Evolutionary conservation across 2,329 filamentous ascomycete species (phyloP), one percentile per base, ranked within the genome.

Genomic region (Drechmeria coniospora): DNA sequence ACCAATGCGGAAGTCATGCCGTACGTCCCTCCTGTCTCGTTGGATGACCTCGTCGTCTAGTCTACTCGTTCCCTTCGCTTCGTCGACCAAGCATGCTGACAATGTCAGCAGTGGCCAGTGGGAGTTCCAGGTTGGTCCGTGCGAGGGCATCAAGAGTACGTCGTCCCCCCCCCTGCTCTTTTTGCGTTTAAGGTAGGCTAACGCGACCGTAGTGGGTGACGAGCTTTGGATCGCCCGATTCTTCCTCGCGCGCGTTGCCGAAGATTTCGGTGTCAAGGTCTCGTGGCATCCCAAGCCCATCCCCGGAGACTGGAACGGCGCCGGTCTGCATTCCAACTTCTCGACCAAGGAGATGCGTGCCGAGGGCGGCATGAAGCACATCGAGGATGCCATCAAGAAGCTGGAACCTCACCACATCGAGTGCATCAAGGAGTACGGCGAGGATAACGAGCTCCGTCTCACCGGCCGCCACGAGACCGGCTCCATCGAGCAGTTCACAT

Each of bases 41-140:
- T n/a, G n/a, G n/a, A n/a, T n/a, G n/a, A n/a, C n/a, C n/a, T n/a
- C n/a, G n/a, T n/a, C n/a, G n/a, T n/a, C n/a, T n/a, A n/a, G n/a
- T n/a, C n/a, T n/a, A n/a, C n/a, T n/a, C n/a, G n/a, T n/a, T n/a
- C n/a, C n/a, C n/a, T n/a, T n/a, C n/a, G n/a, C n/a, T n/a, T n/a
- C n/a, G n/a, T n/a, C n/a, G n/a, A n/a, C n/a, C n/a, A n/a, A n/a
- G n/a, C n/a, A n/a, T n/a, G n/a, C n/a, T n/a, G n/a, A n/a, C n/a
- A n/a, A 21, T 8, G 8, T 92, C 94, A 81, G 80, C 84, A n/a
- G n/a, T 38, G 84, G 80, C 35, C 87, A 94, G 61, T 95, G 87
- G 87, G 87, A 95, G 58, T 94, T 82, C 74, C 87, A 94, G 56
- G 81, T 94, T 46, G 87, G 87, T 32, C 87, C 87, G 38, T 92